A percentile compares a stretch with the other conserved stretches of the same genome.
These are phyloP conservation scores for Fusarium sp. DNA, from an alignment of 2,329 filamentous ascomycete genomes.

Conservation along the genomic window DNA sequence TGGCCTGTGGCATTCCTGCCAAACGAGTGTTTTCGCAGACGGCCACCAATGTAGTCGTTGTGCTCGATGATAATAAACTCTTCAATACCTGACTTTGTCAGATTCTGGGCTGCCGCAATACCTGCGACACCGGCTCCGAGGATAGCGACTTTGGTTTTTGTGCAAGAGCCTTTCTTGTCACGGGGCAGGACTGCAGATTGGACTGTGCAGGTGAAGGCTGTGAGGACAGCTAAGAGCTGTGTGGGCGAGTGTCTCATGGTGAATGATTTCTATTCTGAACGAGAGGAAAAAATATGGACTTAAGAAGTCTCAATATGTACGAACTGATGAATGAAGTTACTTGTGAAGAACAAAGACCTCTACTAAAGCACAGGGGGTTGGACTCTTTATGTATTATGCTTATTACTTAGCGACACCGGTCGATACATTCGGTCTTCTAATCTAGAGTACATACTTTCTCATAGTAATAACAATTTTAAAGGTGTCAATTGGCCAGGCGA, in stretches of 20 bases:
- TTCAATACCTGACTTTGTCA: constrained; percentile 71
- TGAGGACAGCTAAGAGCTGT: constrained; percentile 13
- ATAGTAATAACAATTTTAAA: background rate
- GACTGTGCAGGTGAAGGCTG: background rate
- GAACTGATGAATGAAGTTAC: background rate
- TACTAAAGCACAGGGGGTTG: background rate
- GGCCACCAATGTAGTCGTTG: constrained; percentile 73
- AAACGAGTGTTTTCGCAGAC: constrained; percentile 71
- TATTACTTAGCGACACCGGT: background rate
- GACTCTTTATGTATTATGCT: constrained; percentile 6
- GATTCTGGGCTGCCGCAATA: constrained; percentile 74
- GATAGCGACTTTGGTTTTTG: constrained; percentile 53
- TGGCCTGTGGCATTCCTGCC: constrained; percentile 65
- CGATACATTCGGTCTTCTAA: background rate
- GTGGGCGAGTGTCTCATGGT: constrained; percentile 17
- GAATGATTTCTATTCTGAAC: background rate
- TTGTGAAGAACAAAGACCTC: too few species aligned
- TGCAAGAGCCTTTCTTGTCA: constrained; percentile 39
- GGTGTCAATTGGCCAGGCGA: background rate
- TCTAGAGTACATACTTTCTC: background rate
- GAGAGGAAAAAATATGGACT: background rate
- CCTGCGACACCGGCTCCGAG: constrained; percentile 73
- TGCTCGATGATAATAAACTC: constrained; percentile 78
- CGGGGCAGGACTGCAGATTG: background rate
- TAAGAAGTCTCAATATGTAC: background rate